Evolutionary conservation across 225 moss, liverwort and hornwort genomes (phyloP), one percentile per base, ranked within the genome.

Genomic region (Sphagnum tenellum): DNA sequence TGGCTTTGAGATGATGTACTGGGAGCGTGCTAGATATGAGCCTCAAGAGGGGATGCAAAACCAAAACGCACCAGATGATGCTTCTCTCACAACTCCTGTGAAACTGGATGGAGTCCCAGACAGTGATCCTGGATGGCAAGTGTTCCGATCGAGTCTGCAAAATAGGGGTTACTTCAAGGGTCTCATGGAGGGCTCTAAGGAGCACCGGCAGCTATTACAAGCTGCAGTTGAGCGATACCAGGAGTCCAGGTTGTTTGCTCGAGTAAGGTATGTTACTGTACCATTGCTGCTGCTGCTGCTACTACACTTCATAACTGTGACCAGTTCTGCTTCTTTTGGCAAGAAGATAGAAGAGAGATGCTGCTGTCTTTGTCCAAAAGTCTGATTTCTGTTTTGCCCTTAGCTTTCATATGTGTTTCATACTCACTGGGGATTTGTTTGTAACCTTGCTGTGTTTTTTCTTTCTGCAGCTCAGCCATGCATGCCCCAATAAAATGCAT

Each of bases 1-100:
- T 67, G 98, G 98, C 47, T 98, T 98, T 69, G 90, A 93, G 82
- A 98, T 98, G 83, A 83, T 93, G 90, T 89, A 82, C 58, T 90
- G 83, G 86, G 88, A 92, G 70, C 80, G 87, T 29, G 73, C 82
- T 10, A 62, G 74, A 2, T 73, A 65, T 47, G 13, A 48, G 14
- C 29, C 29, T 29, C 0, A 29, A 29, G 29, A 29, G 0, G 29
- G 29, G 29, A 29, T 29, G 29, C 29, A 29, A 29, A 29, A 29
- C 1, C 29, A 29, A 29, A 29, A 29, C 29, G 6, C 55, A 7
- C 46, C 55, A 5, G 10, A 29, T n/a, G 14, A 60, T 13, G 6
- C 45, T 45, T 6, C 14, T 7, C 59, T 7, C 6, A 45, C 59
- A 6, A 5, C 7, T 13, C 6, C 59, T 12, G 14, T 60, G 6